phyloP scores from a whole-genome alignment of 75 land plant species.

The Sequoia sempervirens region DNA sequence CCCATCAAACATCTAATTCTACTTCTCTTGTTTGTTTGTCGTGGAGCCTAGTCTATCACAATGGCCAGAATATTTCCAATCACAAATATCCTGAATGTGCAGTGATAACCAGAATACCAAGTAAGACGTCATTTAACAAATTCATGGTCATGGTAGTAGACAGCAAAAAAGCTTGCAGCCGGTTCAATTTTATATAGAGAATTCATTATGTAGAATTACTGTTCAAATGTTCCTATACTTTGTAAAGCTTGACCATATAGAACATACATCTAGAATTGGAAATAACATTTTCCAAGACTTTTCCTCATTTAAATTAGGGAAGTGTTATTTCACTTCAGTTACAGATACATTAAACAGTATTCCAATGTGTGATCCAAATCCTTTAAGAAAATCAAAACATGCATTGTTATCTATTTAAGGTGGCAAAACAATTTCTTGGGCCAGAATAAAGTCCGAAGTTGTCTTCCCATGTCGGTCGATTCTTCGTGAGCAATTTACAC shows the following conservation, averaged over 20 bases:
- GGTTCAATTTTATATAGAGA: not conserved
- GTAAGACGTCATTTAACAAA: not conserved
- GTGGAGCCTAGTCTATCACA: not conserved
- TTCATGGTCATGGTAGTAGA: not conserved
- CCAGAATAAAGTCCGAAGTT: slow-evolving; percentile 72
- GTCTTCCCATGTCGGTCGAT: slow-evolving; percentile 95
- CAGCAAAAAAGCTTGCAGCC: not conserved
- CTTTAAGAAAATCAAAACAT: not conserved
- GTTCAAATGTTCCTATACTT: not conserved
- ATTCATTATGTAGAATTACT: not conserved
- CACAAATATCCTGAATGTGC: not conserved
- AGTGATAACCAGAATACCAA: not conserved
- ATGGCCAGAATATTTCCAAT: not conserved
- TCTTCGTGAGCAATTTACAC: slow-evolving; percentile 89
- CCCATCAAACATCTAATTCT: no score
- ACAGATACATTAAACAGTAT: not conserved
- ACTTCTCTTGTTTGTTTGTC: not conserved
- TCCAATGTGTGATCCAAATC: not conserved
- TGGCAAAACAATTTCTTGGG: slow-evolving; percentile 61
- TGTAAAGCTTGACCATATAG: not conserved
- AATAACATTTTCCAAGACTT: not conserved
- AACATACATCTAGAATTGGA: not conserved
- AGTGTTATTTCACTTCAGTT: not conserved
- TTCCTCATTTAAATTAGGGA: not conserved
- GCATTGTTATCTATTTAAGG: slow-evolving; percentile 4